These are phyloP conservation scores for Nadsonia starkeyi-henricii DNA, from an alignment of 1,139 yeast species.

Conservation along the genomic window DNA sequence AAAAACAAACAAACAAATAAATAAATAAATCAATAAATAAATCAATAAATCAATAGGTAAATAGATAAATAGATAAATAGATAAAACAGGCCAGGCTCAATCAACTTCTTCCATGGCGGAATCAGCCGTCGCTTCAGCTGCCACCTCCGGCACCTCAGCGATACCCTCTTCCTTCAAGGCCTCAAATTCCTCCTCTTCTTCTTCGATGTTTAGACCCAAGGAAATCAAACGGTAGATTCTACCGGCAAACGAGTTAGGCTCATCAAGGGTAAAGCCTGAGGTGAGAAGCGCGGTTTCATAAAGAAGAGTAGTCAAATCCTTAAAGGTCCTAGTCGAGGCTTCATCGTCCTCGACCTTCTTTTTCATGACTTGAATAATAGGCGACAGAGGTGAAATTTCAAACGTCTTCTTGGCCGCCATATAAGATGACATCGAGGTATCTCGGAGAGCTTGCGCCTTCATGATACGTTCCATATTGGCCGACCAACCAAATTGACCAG, in stretches of 20 bases:
- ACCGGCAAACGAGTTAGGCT: conserved; percentile 92
- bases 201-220: conserved; percentile 95
- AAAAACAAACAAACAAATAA: neutral
- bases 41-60: neutral
- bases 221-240: conserved; percentile 98
- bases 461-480: conserved; percentile 99
- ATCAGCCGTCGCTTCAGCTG: conserved; percentile 60
- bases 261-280: conserved; percentile 97
- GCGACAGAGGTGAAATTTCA: conserved; percentile 94
- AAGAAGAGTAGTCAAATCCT: conserved; percentile 90
- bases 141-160: conserved; percentile 44
- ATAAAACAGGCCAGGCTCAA: conserved; percentile 27
- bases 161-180: conserved; percentile 35
- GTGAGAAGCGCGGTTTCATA: conserved; percentile 97
- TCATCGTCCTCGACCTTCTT: conserved; percentile 95
- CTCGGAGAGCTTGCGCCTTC: conserved; percentile 99
- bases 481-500: conserved; percentile 99
- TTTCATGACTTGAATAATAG: conserved; percentile 90
- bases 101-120: conserved; percentile 99
- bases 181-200: conserved; percentile 50
- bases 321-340: conserved; percentile 95
- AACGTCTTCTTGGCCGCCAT: conserved; percentile 99
- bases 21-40: neutral
- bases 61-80: neutral
- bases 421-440: conserved; percentile 96